Percentiles rank a stretch among this genome's conserved stretches.
Evolutionary conservation across 306 rosid species (phyloP).

Genomic region (Cicer arietinum): DNA sequence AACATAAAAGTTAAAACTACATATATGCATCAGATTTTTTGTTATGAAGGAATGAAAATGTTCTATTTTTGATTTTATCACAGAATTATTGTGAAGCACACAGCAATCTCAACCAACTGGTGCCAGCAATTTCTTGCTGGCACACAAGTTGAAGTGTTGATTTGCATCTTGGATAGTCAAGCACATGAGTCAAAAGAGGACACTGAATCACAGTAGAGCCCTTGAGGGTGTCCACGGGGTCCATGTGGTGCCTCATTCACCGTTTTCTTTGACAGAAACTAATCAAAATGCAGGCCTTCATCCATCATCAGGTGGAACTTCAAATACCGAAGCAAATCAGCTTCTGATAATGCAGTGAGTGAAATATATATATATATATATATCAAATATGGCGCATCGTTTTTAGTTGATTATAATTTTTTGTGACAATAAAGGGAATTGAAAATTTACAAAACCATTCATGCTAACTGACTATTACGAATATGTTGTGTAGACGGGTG

Average conservation of each 20-base stretch:
- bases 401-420: constrained; percentile 24
- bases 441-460: constrained; percentile 4
- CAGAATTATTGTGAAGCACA: constrained; percentile 49
- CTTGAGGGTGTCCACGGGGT: constrained; percentile 87
- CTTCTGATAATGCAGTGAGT: constrained; percentile 81
- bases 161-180: constrained; percentile 36
- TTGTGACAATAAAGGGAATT: background rate
- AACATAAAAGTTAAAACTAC: background rate
- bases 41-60: constrained; percentile 23
- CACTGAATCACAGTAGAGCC: constrained; percentile 53
- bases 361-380: constrained; percentile 36
- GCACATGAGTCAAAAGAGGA: constrained; percentile 60
- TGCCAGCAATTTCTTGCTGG: constrained; percentile 87
- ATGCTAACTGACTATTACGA: constrained; percentile 36
- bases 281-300: constrained; percentile 52
- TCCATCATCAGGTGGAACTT: constrained; percentile 51
- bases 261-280: constrained; percentile 59
- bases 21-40: background rate
- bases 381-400: background rate
- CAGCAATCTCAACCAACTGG: constrained; percentile 45
- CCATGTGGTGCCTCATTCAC: constrained; percentile 64
- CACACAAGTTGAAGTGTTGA: constrained; percentile 46
- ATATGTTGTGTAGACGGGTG: constrained; percentile 62
- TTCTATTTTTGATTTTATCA: constrained; percentile 27
- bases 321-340: constrained; percentile 60